Base-by-base conservation (phyloP, 1,284 basidiomycete genomes). In the Sutorius eximius region DNA sequence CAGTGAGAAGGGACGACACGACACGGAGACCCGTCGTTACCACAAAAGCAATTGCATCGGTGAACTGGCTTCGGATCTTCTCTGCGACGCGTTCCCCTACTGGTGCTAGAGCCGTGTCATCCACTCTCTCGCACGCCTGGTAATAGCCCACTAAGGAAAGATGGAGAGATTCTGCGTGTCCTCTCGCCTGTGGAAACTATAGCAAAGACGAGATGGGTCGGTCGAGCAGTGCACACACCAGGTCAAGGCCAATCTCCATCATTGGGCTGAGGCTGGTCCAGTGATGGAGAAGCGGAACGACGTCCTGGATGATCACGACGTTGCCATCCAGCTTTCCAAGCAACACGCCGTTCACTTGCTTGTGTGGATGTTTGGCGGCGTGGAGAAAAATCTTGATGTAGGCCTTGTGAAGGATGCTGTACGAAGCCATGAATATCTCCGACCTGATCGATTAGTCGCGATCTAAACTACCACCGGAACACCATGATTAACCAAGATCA, bases 201-300 rank as follows among this genome's bases (percentile, higher is more conserved):
- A 49, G 32, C 24, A 32, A 45, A 52, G 48, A 33, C 24, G 20
- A 38, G 45, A 49, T n/a, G 29, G 16, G n/a, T 27, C 18, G 37
- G 22, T 37, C n/a, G 13, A 55, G 41, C 24, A 32, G 45, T 15
- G 36, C 38, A 73, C 81, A 64, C 61, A 89, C 88, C 61, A 91
- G 71, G 60, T 87, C 85, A 45, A 91, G 75, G 13, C 87, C 89
- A 57, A 89, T 83, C 65, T 90, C 87, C 84, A 89, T 88, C 82
- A 87, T 87, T 3, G 86, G 85, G 57, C 84, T 87, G 50, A 91
- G 73, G 60, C 79, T 85, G 11, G 87, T 89, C 89, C 87, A 91
- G 64, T 89, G 83, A 66, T 91, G 89, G 47, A 89, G 76, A 33
- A 91, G 74, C n/a, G 88, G 88, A 34, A 91, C 75, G 5, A 82